Evolutionary conservation across 1,284 basidiomycete genomes (phyloP).

Genomic region (Sporisorium iseilematis-ciliati): DNA sequence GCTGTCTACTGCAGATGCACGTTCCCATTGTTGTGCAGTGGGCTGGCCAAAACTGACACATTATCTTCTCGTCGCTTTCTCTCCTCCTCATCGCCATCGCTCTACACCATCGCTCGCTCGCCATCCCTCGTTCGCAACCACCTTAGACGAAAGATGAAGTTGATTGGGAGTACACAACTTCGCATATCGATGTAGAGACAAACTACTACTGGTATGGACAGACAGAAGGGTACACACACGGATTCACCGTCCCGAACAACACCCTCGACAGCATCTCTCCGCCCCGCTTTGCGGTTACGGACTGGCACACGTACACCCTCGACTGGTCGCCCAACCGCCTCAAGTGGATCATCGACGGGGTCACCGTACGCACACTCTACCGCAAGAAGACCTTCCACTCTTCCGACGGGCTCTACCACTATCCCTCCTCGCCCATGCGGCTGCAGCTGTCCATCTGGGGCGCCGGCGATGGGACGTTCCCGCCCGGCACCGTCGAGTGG

Average conservation of each 20-base stretch:
- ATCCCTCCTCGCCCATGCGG: constrained; percentile 50
- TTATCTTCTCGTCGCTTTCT: too few species aligned
- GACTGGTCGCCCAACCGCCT: constrained; percentile 55
- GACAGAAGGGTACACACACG: constrained; percentile 45
- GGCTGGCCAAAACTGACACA: too few species aligned
- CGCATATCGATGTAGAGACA: constrained; percentile 30
- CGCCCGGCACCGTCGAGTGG: constrained; percentile 50
- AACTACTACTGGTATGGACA: constrained; percentile 50
- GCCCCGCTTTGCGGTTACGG: constrained; percentile 15
- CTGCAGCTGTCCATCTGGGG: constrained; percentile 58
- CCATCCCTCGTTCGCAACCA: too few species aligned
- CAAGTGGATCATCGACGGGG: constrained; percentile 54
- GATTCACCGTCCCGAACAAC: constrained; percentile 17
- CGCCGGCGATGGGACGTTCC: constrained; percentile 44
- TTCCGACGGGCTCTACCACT: constrained; percentile 42
- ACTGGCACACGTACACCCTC: constrained; percentile 54
- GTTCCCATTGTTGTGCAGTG: too few species aligned
- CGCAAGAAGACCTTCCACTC: constrained; percentile 36
- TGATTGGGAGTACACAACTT: constrained; percentile 57
- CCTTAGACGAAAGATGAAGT: constrained; percentile 39
- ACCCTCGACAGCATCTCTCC: constrained; percentile 22
- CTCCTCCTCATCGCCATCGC: too few species aligned
- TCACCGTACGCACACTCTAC: constrained; percentile 46
- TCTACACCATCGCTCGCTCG: too few species aligned
- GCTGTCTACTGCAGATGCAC: too few species aligned